A percentile compares a stretch with the other conserved stretches of the same genome.
phyloP scores from a whole-genome alignment of 305 asterid species.

The Lippia alba region DNA sequence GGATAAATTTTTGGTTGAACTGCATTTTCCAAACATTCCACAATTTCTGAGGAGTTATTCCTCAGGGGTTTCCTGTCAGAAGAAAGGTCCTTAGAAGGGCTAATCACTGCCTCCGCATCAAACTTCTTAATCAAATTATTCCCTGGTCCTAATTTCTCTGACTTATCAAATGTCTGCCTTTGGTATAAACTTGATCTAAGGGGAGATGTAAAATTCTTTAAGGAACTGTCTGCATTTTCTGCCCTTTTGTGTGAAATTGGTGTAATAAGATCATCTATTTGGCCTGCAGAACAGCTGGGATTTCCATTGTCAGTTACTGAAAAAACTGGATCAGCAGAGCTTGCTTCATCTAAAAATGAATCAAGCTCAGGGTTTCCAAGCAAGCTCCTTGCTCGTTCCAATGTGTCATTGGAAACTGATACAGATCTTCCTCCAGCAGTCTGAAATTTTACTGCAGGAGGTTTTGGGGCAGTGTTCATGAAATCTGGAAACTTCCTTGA shows the following conservation, averaged over 20 bases:
- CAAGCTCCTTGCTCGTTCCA: constrained; percentile 82
- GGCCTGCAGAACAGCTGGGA: constrained; percentile 35
- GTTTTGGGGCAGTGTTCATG: constrained; percentile 48
- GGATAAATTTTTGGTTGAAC: constrained; percentile 39
- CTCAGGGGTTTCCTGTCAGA: constrained; percentile 41
- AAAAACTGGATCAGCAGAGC: constrained; percentile 43
- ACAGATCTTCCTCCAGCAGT: constrained; percentile 98
- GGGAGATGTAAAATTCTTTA: constrained; percentile 70
- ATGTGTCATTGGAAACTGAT: constrained; percentile 85
- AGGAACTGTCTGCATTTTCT: constrained; percentile 42
- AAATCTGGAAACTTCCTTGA: constrained; percentile 45
- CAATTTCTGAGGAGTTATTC: constrained; percentile 32
- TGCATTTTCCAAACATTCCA: constrained; percentile 42
- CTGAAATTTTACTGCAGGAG: constrained; percentile 80
- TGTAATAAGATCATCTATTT: constrained; percentile 50
- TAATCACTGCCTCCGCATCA: constrained; percentile 74
- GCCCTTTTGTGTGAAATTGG: constrained; percentile 48
- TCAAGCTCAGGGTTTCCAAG: constrained; percentile 79
- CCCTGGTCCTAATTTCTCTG: constrained; percentile 55
- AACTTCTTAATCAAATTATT: constrained; percentile 84
- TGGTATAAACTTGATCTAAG: constrained; percentile 51
- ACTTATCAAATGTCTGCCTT: constrained; percentile 47
- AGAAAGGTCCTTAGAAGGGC: constrained; percentile 41
- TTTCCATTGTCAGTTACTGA: constrained; percentile 44
- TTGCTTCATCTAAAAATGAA: constrained; percentile 52